A percentile compares a stretch with the other conserved stretches of the same genome.
Conservation (phyloP, 495 filamentous ascomycete species). For the Lophiotrema nucula region DNA sequence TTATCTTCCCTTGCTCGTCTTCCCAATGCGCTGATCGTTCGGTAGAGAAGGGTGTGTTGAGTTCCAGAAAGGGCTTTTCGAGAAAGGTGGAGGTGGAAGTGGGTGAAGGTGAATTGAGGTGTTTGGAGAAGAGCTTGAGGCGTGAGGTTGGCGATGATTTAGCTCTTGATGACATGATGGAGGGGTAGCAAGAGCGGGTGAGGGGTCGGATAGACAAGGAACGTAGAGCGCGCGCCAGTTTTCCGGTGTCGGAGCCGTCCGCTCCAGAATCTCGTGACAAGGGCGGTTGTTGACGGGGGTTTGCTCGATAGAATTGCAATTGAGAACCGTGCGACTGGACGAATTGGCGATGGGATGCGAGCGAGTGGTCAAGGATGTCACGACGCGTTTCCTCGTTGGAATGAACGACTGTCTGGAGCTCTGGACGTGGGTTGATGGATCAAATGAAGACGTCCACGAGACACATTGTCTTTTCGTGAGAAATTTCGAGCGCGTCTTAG, state of each 20-base stretch:
- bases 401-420: too few species aligned
- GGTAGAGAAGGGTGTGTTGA: conserved; percentile 68
- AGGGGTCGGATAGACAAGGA: conserved; percentile 12
- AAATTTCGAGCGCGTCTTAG: too few species aligned
- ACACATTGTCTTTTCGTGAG: too few species aligned
- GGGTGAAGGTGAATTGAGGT: conserved; percentile 55
- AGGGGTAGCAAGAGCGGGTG: conserved; percentile 10
- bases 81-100: background rate
- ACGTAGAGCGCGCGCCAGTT: conserved; percentile 29
- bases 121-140: conserved; percentile 76
- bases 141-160: conserved; percentile 56
- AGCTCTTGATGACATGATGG: conserved; percentile 48
- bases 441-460: too few species aligned
- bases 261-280: background rate
- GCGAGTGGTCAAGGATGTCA: too few species aligned
- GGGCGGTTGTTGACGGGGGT: too few species aligned
- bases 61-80: conserved; percentile 54
- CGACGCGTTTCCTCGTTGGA: too few species aligned
- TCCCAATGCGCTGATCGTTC: conserved; percentile 54
- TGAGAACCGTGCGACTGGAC: too few species aligned
- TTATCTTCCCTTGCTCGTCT: conserved; percentile 54
- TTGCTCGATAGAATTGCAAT: too few species aligned
- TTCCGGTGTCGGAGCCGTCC: conserved; percentile 20
- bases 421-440: too few species aligned
- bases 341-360: too few species aligned